Evolutionary conservation across 2,329 filamentous ascomycete species (phyloP).

Genomic region (Arthroderma sp.): DNA sequence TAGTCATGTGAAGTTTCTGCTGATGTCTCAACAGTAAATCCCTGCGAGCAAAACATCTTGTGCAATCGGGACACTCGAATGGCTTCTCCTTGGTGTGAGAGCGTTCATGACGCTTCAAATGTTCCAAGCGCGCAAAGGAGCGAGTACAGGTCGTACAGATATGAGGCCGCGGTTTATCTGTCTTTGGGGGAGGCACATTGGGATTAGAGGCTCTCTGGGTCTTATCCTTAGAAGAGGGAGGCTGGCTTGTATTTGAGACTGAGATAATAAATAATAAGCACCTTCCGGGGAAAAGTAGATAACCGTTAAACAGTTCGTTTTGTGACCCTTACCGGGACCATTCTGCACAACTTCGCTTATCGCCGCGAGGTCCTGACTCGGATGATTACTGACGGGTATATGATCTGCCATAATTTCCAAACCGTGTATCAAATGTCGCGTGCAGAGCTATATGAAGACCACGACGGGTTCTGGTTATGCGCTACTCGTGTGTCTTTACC

Average conservation of each 20-base stretch:
- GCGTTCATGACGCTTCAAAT: slow-evolving; percentile 91
- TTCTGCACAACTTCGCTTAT: slow-evolving; percentile 28
- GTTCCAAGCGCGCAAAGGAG: slow-evolving; percentile 88
- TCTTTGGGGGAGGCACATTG: slow-evolving; percentile 50
- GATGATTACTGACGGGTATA: slow-evolving; percentile 21
- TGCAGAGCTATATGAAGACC: no score
- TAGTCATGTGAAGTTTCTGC: slow-evolving; percentile 94
- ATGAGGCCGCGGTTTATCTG: slow-evolving; percentile 92
- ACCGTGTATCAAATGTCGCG: no score
- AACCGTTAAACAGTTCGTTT: not conserved
- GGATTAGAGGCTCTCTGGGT: slow-evolving; percentile 6
- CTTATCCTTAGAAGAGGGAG: not conserved
- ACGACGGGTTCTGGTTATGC: no score
- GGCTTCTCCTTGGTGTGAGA: slow-evolving; percentile 99
- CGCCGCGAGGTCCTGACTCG: slow-evolving; percentile 27
- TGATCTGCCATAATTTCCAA: slow-evolving; percentile 23
- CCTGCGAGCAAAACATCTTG: slow-evolving; percentile 83
- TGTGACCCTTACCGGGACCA: slow-evolving; percentile 24
- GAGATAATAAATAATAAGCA: slow-evolving; percentile 8
- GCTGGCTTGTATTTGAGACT: slow-evolving; percentile 7
- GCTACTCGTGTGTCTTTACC: no score
- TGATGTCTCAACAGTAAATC: slow-evolving; percentile 89
- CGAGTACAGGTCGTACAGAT: slow-evolving; percentile 82
- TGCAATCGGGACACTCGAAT: slow-evolving; percentile 91
- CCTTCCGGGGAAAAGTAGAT: slow-evolving; percentile 1